These are phyloP conservation scores for Kluyveromyces sp. DNA, from an alignment of 1,139 yeast genomes.

Conservation along the genomic window DNA sequence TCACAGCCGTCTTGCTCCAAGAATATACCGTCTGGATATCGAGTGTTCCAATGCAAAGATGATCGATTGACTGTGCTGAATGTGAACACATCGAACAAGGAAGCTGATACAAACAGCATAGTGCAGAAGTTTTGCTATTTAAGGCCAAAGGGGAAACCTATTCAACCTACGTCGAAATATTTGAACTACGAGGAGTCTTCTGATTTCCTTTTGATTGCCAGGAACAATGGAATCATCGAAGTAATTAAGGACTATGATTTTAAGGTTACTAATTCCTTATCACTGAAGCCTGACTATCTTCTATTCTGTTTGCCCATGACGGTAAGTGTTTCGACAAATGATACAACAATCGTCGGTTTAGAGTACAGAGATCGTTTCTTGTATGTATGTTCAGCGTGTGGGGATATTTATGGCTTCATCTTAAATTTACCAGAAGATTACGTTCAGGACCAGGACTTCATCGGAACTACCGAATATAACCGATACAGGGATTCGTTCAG, in stretches of 20 bases:
- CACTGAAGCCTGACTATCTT: slow-evolving; percentile 17
- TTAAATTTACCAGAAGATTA: slow-evolving; percentile 25
- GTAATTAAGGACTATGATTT: slow-evolving; percentile 21
- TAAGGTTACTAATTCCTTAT: slow-evolving; percentile 11
- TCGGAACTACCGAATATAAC: not conserved
- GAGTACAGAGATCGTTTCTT: slow-evolving; percentile 23
- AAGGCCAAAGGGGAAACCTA: slow-evolving; percentile 15
- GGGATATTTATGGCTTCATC: slow-evolving; percentile 22
- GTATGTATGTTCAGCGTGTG: slow-evolving; percentile 24
- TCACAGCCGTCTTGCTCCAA: slow-evolving; percentile 23
- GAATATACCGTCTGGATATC: slow-evolving; percentile 20
- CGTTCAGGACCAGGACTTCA: slow-evolving; percentile 15
- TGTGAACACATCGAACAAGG: slow-evolving; percentile 6
- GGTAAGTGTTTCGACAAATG: slow-evolving; percentile 10
- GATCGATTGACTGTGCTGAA: slow-evolving; percentile 12
- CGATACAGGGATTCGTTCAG: slow-evolving; percentile 8
- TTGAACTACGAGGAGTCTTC: slow-evolving; percentile 16
- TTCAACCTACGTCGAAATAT: slow-evolving; percentile 10
- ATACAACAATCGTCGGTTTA: slow-evolving; percentile 19
- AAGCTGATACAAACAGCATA: slow-evolving; percentile 17
- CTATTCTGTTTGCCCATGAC: slow-evolving; percentile 22
- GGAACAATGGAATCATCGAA: slow-evolving; percentile 28
- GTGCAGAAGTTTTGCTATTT: slow-evolving; percentile 26
- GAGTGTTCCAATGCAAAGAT: slow-evolving; percentile 17
- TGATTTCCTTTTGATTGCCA: slow-evolving; percentile 26